Conservation (phyloP, 2,329 filamentous ascomycete genomes). For the Fonsecaea erecta region DNA sequence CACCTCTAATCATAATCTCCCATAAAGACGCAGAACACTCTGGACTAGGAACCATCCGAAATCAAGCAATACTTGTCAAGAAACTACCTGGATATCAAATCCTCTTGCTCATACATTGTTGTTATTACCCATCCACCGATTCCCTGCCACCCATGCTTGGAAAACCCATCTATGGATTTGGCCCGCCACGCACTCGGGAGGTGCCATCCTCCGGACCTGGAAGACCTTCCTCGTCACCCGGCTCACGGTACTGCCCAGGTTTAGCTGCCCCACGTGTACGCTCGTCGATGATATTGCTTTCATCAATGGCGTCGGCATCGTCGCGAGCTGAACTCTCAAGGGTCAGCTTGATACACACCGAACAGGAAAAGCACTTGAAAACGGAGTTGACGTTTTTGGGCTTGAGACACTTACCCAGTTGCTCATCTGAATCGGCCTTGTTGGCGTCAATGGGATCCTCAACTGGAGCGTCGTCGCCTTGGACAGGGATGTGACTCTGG, state of each 20-base stretch:
- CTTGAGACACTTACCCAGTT: constrained; percentile 47
- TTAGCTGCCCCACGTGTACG: constrained; percentile 56
- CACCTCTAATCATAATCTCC: neutral
- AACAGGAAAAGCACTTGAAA: too few relatives aligned
- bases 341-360: neutral
- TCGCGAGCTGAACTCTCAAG: constrained; percentile 40
- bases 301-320: constrained; percentile 56
- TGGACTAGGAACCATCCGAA: neutral
- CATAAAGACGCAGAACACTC: neutral
- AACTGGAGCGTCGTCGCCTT: constrained; percentile 52
- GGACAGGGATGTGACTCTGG: constrained; percentile 53
- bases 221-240: constrained; percentile 57
- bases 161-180: neutral
- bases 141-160: neutral
- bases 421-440: constrained; percentile 54
- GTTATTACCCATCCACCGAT: neutral
- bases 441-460: constrained; percentile 52
- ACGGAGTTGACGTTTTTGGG: neutral
- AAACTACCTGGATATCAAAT: neutral
- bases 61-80: neutral
- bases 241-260: constrained; percentile 54
- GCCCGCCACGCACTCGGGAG: constrained; percentile 23
- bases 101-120: neutral
- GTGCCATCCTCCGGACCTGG: constrained; percentile 38
- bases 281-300: constrained; percentile 52